Evolutionary conservation across 495 filamentous ascomycete genomes (phyloP).

Genomic region (Wilcoxina mikolae): DNA sequence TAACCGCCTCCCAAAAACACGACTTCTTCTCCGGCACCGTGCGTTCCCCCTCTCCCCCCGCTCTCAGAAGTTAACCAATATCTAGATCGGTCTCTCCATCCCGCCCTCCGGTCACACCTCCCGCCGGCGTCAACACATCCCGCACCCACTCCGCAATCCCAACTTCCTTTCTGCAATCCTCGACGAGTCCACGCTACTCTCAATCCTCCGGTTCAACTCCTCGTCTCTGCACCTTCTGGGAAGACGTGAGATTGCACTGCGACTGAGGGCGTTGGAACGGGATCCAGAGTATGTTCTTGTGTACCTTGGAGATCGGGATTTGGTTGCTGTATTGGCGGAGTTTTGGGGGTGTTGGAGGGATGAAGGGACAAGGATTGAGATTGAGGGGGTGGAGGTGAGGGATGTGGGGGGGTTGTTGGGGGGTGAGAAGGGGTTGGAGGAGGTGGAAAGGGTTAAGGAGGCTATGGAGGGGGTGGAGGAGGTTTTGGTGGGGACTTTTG

Average conservation of each 20-base stretch:
- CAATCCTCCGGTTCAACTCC: background rate
- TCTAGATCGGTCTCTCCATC: background rate
- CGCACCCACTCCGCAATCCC: background rate
- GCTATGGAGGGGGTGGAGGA: no score
- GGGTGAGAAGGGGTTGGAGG: background rate
- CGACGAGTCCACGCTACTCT: background rate
- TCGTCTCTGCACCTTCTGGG: slow-evolving; percentile 1
- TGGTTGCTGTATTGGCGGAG: background rate
- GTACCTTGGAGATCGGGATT: background rate
- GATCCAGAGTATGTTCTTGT: slow-evolving; percentile 1
- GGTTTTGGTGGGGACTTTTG: no score
- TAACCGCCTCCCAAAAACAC: background rate
- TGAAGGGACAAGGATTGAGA: background rate
- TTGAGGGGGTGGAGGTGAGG: background rate
- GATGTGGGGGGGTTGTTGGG: background rate
- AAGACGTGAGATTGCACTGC: background rate
- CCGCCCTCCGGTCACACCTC: background rate
- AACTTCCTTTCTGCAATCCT: slow-evolving; percentile 1
- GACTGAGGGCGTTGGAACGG: background rate
- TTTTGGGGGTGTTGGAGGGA: background rate
- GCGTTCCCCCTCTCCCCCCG: background rate
- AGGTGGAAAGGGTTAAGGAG: no score
- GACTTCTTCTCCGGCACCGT: background rate
- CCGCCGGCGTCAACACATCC: background rate
- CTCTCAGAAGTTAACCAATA: background rate